Conservation (phyloP, 441 rosid species). For the Capsella rubella region DNA sequence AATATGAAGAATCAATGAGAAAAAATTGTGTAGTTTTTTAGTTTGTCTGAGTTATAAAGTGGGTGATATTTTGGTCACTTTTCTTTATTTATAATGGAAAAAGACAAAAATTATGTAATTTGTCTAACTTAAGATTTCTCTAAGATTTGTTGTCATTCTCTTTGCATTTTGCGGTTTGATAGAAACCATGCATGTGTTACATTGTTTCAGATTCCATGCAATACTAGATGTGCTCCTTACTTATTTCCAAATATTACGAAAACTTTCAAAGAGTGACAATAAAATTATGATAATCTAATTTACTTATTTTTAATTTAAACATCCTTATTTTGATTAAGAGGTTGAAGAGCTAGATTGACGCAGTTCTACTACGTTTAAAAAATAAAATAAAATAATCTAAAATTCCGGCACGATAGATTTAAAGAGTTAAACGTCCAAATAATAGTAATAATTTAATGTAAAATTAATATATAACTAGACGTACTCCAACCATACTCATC, state of each 20-base stretch:
- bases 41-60: no score
- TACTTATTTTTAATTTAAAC: neutral
- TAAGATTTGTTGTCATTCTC: neutral
- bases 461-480: slow-evolving; percentile 27
- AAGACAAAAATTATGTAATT: neutral
- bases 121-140: neutral
- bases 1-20: no score
- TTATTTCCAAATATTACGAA: slow-evolving; percentile 11
- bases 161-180: neutral
- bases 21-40: no score
- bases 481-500: slow-evolving; percentile 30
- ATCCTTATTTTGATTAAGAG: neutral
- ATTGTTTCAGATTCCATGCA: neutral
- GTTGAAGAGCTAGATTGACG: neutral
- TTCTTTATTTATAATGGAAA: neutral
- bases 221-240: slow-evolving; percentile 1
- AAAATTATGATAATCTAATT: neutral
- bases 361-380: neutral
- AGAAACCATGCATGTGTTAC: slow-evolving; percentile 3
- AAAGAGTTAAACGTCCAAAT: neutral
- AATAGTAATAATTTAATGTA: neutral
- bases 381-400: neutral
- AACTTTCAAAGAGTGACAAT: neutral
- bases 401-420: neutral
- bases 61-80: neutral